Percentiles rank a stretch among this genome's conserved stretches.
phyloP scores from a whole-genome alignment of 768 basidiomycete species.

The Butyriboletus loyo region DNA sequence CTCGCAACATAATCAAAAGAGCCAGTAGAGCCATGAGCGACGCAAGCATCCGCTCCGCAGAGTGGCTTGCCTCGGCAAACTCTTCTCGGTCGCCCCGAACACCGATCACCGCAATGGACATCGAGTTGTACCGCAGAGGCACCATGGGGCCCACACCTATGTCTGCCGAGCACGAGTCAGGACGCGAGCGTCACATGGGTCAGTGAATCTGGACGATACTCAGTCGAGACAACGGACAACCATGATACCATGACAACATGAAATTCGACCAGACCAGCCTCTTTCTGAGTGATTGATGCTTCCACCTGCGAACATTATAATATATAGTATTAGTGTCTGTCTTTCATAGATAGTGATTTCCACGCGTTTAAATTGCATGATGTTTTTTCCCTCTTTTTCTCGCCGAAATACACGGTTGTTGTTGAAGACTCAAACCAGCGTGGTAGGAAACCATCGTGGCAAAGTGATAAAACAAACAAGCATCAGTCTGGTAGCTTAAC shows the following conservation, averaged over 20 bases:
- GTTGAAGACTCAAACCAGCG: slow-evolving; percentile 3
- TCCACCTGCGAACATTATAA: neutral
- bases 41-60: slow-evolving; percentile 29
- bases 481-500: slow-evolving; percentile 1
- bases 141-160: slow-evolving; percentile 21
- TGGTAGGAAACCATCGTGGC: neutral
- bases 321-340: slow-evolving; percentile 14
- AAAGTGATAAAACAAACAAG: slow-evolving; percentile 6
- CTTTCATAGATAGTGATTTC: slow-evolving; percentile 2
- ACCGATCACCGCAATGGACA: slow-evolving; percentile 18
- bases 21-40: slow-evolving; percentile 26
- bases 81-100: slow-evolving; percentile 8
- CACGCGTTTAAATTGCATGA: neutral
- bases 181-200: slow-evolving; percentile 33
- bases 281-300: neutral
- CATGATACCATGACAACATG: slow-evolving; percentile 19
- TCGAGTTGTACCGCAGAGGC: slow-evolving; percentile 28
- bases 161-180: slow-evolving; percentile 16
- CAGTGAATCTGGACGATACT: slow-evolving; percentile 26
- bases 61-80: slow-evolving; percentile 28
- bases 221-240: slow-evolving; percentile 3
- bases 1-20: slow-evolving; percentile 17
- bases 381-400: neutral
- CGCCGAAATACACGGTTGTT: neutral
- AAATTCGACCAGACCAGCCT: neutral